A percentile compares a stretch with the other conserved stretches of the same genome.
These are phyloP conservation scores for Magnolia officinalis DNA, from an alignment of 164 flowering plant genomes.

Conservation along the genomic window DNA sequence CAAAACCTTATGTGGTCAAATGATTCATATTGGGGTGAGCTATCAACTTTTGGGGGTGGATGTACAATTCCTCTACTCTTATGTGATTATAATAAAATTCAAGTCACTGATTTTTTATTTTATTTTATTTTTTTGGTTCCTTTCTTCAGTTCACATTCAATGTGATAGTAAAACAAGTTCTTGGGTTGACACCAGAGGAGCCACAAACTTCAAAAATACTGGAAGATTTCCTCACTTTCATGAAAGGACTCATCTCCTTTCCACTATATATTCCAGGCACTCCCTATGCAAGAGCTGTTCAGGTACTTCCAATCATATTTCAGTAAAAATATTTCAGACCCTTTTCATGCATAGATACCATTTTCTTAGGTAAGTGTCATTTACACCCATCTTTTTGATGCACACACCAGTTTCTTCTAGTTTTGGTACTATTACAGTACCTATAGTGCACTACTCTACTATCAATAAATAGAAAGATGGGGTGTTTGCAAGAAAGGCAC, in stretches of 20 bases:
- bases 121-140: neutral
- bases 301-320: conserved; percentile 33
- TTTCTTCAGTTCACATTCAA: conserved; percentile 53
- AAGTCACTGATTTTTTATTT: neutral
- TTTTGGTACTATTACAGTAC: no score
- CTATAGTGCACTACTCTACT: no score
- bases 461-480: no score
- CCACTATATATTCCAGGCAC: conserved; percentile 61
- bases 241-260: conserved; percentile 68
- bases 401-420: no score
- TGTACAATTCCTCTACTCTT: neutral
- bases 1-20: neutral
- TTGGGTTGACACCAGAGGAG: conserved; percentile 57
- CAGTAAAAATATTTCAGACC: no score
- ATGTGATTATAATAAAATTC: neutral
- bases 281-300: conserved; percentile 57
- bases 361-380: no score
- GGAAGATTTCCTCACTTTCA: conserved; percentile 55
- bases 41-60: neutral
- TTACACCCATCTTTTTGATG: no score
- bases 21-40: neutral
- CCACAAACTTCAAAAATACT: conserved; percentile 45
- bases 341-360: no score
- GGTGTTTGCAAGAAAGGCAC: no score
- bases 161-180: conserved; percentile 54